These are phyloP conservation scores for Patellifolia procumbens DNA, from an alignment of 179 eudicot species.

Conservation along the genomic window DNA sequence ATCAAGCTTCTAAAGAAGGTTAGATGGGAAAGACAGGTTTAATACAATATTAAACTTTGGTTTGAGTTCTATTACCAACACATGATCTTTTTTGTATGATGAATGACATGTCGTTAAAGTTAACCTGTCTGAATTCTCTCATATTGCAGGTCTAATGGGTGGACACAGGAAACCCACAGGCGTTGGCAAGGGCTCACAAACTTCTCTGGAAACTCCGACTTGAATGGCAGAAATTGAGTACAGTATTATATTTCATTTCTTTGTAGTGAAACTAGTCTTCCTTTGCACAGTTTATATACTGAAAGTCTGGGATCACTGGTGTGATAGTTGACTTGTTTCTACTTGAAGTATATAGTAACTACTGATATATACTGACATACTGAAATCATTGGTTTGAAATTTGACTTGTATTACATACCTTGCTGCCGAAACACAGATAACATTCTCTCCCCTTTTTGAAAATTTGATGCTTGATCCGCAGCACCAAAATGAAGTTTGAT, in stretches of 20 bases:
- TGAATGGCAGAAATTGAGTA: constrained; percentile 9
- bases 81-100: not conserved
- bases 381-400: not conserved
- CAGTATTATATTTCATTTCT: not conserved
- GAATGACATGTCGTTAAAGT: not conserved
- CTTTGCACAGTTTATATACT: too few species aligned
- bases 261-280: not conserved
- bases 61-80: not conserved
- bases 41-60: not conserved
- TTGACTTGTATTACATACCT: not conserved
- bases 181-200: constrained; percentile 20
- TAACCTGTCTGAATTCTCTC: not conserved
- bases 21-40: not conserved
- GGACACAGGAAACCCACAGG: constrained; percentile 23
- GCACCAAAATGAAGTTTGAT: not conserved
- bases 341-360: too few species aligned
- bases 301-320: not conserved
- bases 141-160: constrained; percentile 19
- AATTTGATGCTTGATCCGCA: not conserved
- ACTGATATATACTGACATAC: too few species aligned
- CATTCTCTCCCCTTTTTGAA: not conserved
- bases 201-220: constrained; percentile 21
- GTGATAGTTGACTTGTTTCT: too few species aligned
- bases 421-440: not conserved
- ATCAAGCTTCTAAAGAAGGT: not conserved